Base-by-base conservation (phyloP, 306 rosid species). In the Pterocarpus macrocarpus region DNA sequence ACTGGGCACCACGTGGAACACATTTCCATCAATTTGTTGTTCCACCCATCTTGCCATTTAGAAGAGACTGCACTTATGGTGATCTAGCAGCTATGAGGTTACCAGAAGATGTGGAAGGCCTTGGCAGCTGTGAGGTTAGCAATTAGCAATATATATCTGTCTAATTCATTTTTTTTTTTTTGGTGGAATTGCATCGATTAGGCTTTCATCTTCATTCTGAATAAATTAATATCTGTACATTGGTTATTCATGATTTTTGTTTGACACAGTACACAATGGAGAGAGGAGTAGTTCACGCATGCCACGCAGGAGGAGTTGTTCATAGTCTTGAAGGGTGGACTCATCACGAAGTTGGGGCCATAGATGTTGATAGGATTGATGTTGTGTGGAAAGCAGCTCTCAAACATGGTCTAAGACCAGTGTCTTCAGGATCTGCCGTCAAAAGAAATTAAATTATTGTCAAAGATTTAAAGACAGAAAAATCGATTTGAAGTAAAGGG, bases 291-390 rank as follows among this genome's bases (percentile, higher is more conserved):
- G 97, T 94, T 22, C 97, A 94, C 49, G 98, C 98, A 35, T 94
- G 98, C 80, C 98, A 94, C 69, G 98, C 98, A 0, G 98, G 98
- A 13, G 98, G 98, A 4, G 89, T 94, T 58, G 91, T 94, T 32
- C 98, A 94, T 83, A 63, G 73, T 4, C 86, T 94, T 2, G 98
- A 94, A 82, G 95, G 95, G 2, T 94, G 97, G 97, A 90, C 79
- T 52, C 97, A 94, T 83, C 95, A 92, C 5, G 98, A 94, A 85
- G 98, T 94, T 12, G 97, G 97, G 4, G 98, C 97, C 17, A 56
- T 94, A 41, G 97, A 94, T 49, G 97, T 94, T 0, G 88, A 94
- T 61, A 84, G 90, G 36, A 92, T 94, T 14, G 93, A 94, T 84
- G 34, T 90, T 3, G 98, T 94, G 5, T 94, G 98, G 98, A 80